phyloP scores from a whole-genome alignment of 352 stramenopile genomes.

The Globisporangium canariense region DNA sequence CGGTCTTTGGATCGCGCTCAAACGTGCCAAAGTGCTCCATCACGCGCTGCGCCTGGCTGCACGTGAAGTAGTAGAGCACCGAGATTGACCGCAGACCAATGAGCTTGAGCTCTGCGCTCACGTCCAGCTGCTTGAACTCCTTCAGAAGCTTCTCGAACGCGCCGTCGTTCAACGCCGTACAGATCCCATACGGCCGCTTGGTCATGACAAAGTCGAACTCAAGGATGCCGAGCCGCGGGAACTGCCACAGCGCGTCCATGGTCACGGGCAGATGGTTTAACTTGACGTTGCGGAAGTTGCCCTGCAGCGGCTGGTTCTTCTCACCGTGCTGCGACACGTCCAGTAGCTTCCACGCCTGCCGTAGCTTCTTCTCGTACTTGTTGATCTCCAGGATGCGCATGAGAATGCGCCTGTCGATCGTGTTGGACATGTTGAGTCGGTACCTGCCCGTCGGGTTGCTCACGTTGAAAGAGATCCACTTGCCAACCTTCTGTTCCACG shows the following conservation, averaged over 20 bases:
- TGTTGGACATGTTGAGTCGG: slow-evolving; percentile 65
- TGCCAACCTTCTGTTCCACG: slow-evolving; percentile 67
- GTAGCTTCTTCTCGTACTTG: slow-evolving; percentile 47
- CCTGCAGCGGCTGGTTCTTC: slow-evolving; percentile 31
- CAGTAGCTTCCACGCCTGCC: slow-evolving; percentile 50
- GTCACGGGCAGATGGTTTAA: slow-evolving; percentile 58
- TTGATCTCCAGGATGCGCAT: slow-evolving; percentile 70
- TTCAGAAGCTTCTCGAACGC: slow-evolving; percentile 75
- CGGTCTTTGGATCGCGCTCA: slow-evolving; percentile 50
- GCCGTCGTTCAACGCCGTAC: slow-evolving; percentile 56
- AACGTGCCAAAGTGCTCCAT: slow-evolving; percentile 83
- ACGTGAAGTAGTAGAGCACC: slow-evolving; percentile 69
- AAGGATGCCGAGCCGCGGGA: slow-evolving; percentile 57
- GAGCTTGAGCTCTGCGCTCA: slow-evolving; percentile 59
- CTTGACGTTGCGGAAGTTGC: slow-evolving; percentile 55
- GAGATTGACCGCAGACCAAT: slow-evolving; percentile 68
- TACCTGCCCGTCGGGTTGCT: slow-evolving; percentile 67
- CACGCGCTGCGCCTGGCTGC: slow-evolving; percentile 59
- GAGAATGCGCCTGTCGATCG: slow-evolving; percentile 68
- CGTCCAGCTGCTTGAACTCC: slow-evolving; percentile 72
- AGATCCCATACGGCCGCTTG: slow-evolving; percentile 45
- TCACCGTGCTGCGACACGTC: slow-evolving; percentile 62
- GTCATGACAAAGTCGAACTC: slow-evolving; percentile 78
- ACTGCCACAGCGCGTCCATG: slow-evolving; percentile 53
- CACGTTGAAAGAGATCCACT: slow-evolving; percentile 78